Base-by-base conservation (phyloP, 2,329 filamentous ascomycete species). In the Alternaria dauci region DNA sequence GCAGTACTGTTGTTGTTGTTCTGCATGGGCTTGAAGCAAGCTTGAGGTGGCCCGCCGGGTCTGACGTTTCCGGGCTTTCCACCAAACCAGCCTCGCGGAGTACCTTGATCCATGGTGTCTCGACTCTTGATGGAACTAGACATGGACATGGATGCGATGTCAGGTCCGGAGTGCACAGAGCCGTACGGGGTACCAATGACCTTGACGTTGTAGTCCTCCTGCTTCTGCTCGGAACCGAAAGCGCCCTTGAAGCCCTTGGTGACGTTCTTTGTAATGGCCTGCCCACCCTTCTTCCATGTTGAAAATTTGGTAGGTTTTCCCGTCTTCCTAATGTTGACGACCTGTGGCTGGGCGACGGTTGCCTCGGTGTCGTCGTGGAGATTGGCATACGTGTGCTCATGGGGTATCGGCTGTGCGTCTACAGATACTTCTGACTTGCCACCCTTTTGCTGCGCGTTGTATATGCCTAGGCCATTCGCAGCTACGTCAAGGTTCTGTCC, bases 251-350 rank as follows among this genome's bases (percentile, higher is more conserved):
- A 89, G 53, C 94, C 93, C 82, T 97, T 97, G 62, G 91, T 91
- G 52, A 98, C 91, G 74, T 94, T 94, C 79, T 97, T 96, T 28
- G 94, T 94, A 71, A 98, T 90, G 57, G 92, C 94, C 80, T 96
- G 94, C 39, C 92, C 92, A 39, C 93, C 93, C 83, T 96, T 97
- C 85, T 97, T 97, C 94, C 95, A 98, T 81, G 97, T 97, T 81
- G 96, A 97, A 81, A 97, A 97, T 78, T 97, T 98, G 82, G 93
- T 96, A 55, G 91, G 89, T 76, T 97, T 93, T 30, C 91, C 93
- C 81, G 74, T 73, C 65, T 97, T 98, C 71, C 93, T 89, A 64
- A 98, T 96, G 71, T 95, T 96, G 62, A 98, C 91, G 34, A 98
- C 91, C 62, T 96, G 95, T n/a, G 95, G 94, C 2, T 92, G 91